Conservation (phyloP, 768 basidiomycete genomes). For the Boletus eberwhitei region DNA sequence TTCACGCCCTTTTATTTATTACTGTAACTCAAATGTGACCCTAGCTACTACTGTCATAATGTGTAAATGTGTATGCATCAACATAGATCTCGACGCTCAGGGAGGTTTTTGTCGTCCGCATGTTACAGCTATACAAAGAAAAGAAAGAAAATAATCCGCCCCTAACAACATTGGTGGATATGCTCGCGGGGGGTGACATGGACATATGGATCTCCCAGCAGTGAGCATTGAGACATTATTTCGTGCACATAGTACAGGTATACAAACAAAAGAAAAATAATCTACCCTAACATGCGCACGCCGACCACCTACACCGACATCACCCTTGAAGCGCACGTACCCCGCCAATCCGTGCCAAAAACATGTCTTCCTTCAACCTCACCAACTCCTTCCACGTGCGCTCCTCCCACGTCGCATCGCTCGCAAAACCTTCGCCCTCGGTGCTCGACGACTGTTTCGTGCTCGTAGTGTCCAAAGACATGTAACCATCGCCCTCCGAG, state of each 20-base stretch:
- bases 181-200: too few relatives aligned
- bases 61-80: neutral
- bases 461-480: slow-evolving; percentile 21
- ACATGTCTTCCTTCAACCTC: slow-evolving; percentile 77
- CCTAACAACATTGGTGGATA: too few relatives aligned
- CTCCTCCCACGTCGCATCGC: slow-evolving; percentile 80
- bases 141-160: too few relatives aligned
- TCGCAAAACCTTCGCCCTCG: slow-evolving; percentile 47
- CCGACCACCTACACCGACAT: neutral
- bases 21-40: neutral
- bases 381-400: slow-evolving; percentile 79
- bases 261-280: neutral
- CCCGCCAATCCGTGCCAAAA: slow-evolving; percentile 76
- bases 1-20: neutral
- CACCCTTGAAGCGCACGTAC: slow-evolving; percentile 17
- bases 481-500: slow-evolving; percentile 2
- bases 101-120: too few relatives aligned
- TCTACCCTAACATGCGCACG: neutral
- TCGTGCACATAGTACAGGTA: neutral
- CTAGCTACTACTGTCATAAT: neutral
- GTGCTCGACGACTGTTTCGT: slow-evolving; percentile 24
- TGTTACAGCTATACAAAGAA: too few relatives aligned
- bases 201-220: neutral
- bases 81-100: too few relatives aligned
- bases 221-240: neutral